Base-by-base conservation (phyloP, 164 flowering plant genomes). In the Aristolochia californica region DNA sequence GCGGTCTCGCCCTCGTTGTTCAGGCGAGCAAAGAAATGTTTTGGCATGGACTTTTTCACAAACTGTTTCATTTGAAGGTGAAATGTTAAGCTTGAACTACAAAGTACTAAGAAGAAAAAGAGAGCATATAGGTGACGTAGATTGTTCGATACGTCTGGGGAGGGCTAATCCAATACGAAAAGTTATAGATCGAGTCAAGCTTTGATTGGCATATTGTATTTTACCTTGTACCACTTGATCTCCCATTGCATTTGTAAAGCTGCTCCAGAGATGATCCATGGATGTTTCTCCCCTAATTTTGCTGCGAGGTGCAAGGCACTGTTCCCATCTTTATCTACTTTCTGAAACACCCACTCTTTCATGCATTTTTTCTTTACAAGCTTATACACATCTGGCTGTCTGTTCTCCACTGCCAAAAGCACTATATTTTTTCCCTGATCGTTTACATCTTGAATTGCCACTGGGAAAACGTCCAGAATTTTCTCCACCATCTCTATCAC, bases 231-330 rank as follows among this genome's bases (percentile, higher is more conserved):
- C 84, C 84, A 80, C 65, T 69, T 77, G 61, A 68, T 57, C 63
- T 79, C 79, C 77, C 79, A 77, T 51, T 73, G 79, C 81, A 80
- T 73, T 44, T 77, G 78, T 38, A 77, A 23, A 5, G 83, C 78
- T 28, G 76, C 70, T 0, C 80, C 79, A 14, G 79, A 69, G 49
- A 74, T 73, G 17, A 43, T 75, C 83, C 84, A 74, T 9, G 84
- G 84, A 23, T 28, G 48, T 22, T 74, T 15, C 4, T 53, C 55
- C 24, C 73, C 71, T 0, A 68, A 30, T 43, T 4, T 60, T 2
- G 77, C 80, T 0, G 82, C 82, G 0, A 78, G 67, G 53, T 80
- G 82, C 12, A 75, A 47, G 0, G 79, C 78, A 20, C 71, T 76
- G 49, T 80, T 76, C 4, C 78, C 82, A 3, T 72, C n/a, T 11